These are phyloP conservation scores for Bombardia bombarda DNA, from an alignment of 495 filamentous ascomycete genomes.

Conservation along the genomic window DNA sequence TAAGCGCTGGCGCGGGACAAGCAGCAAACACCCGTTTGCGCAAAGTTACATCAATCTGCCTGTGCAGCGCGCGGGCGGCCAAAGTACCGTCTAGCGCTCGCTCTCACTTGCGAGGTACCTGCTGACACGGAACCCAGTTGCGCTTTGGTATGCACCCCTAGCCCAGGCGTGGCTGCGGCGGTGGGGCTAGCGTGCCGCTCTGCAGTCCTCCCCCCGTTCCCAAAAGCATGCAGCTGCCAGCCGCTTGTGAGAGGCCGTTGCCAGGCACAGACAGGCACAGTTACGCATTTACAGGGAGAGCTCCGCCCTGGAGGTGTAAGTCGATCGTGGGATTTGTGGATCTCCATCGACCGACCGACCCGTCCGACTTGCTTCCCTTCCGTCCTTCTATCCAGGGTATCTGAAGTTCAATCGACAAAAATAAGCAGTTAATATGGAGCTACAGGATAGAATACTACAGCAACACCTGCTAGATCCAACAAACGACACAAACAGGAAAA, in stretches of 20 bases:
- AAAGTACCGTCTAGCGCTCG: conserved; percentile 5
- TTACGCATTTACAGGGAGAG: not conserved
- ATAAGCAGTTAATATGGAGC: not conserved
- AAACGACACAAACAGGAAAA: too few species aligned
- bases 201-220: not conserved
- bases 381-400: too few species aligned
- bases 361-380: too few species aligned
- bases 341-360: not conserved
- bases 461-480: too few species aligned
- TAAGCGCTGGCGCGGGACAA: conserved; percentile 10
- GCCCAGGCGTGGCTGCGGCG: conserved; percentile 4
- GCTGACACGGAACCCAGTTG: not conserved
- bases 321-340: not conserved
- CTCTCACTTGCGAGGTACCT: not conserved
- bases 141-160: not conserved
- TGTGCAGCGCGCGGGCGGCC: not conserved
- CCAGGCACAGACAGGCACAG: not conserved
- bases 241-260: not conserved
- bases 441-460: too few species aligned
- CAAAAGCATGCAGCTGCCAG: conserved; percentile 5
- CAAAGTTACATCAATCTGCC: conserved; percentile 9
- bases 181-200: conserved; percentile 2
- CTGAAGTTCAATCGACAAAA: too few species aligned
- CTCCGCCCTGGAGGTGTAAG: not conserved
- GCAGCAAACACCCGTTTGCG: not conserved